Evolutionary conservation across 2,329 filamentous ascomycete species (phyloP), one percentile per base, ranked within the genome.

Genomic region (Pyrenochaeta sp.): DNA sequence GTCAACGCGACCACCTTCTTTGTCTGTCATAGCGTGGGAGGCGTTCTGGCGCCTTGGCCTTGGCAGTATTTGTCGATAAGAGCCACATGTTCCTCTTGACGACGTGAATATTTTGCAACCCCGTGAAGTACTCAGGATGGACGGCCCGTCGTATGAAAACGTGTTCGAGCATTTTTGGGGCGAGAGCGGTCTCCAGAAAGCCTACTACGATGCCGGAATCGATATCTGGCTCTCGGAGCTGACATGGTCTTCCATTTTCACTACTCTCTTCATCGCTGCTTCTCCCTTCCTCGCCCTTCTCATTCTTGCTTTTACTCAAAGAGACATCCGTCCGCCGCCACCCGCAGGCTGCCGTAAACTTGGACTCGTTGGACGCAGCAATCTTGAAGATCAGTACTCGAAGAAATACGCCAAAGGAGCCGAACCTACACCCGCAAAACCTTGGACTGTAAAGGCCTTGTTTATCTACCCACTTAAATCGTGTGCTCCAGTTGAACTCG

Each of bases 401-500:
- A 72, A 73, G 8, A 76, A 75, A 39, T 82, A 80, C 60, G 72
- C 55, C 24, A 46, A 56, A 36, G 66, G 63, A 26, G 59, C 44
- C 8, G 63, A 64, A 13, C 45, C 61, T 11, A 56, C 58, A 2
- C 48, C 55, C 10, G 45, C 53, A 4, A 64, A 65, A 19, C 53
- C 58, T 20, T 67, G 63, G 72, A 76, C 40, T 55, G 73, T 87
- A 34, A 86, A 90, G 68, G 88, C 87, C 41, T 76, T 96, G 37
- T 86, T 85, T 73, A 81, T 91, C 47, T 93, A 94, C 68, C 91
- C 92, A 1, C 74, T 96, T 68, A 93, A 95, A 73, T 90, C 88
- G 43, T 96, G 90, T 68, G 77, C 76, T 42, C 88, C 87, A 19
- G 84, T 96, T 41, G 89, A 94, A 72, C 71, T 96, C 32, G 73